phyloP scores from a whole-genome alignment of 768 basidiomycete species.

The Kwoniella dendrophila region DNA sequence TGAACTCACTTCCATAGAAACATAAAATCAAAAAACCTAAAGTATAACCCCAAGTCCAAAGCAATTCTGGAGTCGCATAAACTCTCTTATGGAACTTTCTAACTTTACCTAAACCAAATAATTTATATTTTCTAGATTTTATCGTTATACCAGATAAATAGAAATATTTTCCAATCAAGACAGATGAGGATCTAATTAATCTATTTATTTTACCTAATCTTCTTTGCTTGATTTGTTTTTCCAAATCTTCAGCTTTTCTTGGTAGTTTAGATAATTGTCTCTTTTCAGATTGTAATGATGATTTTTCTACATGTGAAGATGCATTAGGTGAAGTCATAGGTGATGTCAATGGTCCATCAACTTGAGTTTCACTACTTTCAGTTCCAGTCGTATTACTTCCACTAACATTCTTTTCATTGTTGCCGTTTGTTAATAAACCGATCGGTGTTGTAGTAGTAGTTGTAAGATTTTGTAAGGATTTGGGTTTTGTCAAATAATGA shows the following conservation, averaged over 20 bases:
- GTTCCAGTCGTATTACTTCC: too few species aligned
- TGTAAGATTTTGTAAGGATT: neutral
- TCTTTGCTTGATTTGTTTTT: neutral
- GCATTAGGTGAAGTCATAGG: neutral
- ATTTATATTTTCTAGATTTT: conserved; percentile 9
- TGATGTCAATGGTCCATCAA: neutral
- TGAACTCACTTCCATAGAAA: conserved; percentile 40
- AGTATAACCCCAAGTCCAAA: conserved; percentile 31
- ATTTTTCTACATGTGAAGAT: neutral
- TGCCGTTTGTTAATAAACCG: neutral
- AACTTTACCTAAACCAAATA: conserved; percentile 18
- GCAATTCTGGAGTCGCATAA: conserved; percentile 28
- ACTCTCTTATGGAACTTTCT: conserved; percentile 16
- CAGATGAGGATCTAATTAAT: neutral
- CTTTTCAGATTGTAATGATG: too few species aligned
- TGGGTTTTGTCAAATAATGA: conserved; percentile 11
- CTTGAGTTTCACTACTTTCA: too few species aligned
- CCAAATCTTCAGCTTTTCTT: neutral
- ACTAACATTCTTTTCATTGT: too few species aligned
- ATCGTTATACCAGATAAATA: conserved; percentile 23
- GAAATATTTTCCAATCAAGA: conserved; percentile 25
- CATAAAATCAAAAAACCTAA: conserved; percentile 29
- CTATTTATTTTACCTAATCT: conserved; percentile 10
- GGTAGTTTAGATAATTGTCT: too few species aligned
- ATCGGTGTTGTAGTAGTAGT: neutral